Evolutionary conservation across 1,139 yeast species (phyloP), one percentile per base, ranked within the genome.

Genomic region (Diutina sp.): DNA sequence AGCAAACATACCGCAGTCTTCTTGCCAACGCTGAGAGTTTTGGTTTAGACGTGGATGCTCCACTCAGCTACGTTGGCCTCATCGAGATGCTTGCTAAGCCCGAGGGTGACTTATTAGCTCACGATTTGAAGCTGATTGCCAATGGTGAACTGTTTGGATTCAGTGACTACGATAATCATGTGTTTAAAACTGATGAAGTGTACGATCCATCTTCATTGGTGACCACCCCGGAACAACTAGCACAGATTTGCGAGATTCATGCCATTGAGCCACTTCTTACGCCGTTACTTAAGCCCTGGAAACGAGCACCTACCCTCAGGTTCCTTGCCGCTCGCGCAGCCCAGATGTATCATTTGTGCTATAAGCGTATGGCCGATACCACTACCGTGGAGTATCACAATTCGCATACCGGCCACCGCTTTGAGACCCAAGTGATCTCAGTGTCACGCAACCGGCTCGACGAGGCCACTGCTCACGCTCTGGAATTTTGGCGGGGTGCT

Each of bases 331-430:
- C 16, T n/a, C 44, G 53, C 8, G 8, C 44, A 14, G 53, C 53
- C 1, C 25, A 32, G 9, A 32, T 50, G 44, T 50, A n/a, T 21
- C 41, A 32, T 18, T 32, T 30, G 6, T 50, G 53, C 18, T 44
- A 32, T 8, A 16, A 12, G 4, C 45, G 41, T 6, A 30, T 50
- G 14, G 53, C 28, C 7, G 4, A 30, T 8, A 32, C 28, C 11
- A 50, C 53, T 14, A 50, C 53, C 14, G 53, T 50, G 14, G 53
- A 50, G 32, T 50, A 50, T 30, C 53, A 50, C 28, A 50, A 50
- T 18, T 12, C 28, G 8, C 18, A n/a, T 7, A 32, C 53, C 8
- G 18, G 32, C 14, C 41, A 32, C 6, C 12, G 25, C 7, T 50
- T 50, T 32, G 53, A 50, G 11, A 50, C 44, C n/a, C 53, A 50